phyloP scores from a whole-genome alignment of 441 rosid species.

The Erodium texanum region DNA sequence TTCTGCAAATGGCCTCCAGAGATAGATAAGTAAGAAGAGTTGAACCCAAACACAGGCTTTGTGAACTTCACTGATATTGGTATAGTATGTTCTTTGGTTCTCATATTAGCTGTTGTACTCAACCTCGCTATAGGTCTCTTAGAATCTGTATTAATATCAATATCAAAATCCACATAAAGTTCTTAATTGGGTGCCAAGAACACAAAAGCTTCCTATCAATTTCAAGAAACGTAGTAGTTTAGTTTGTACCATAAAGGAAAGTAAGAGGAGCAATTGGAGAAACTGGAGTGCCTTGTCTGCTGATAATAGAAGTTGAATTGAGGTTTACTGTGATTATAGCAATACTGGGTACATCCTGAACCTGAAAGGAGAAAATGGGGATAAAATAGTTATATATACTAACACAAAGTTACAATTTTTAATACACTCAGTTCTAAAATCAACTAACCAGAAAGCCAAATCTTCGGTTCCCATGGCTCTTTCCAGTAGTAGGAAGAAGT shows the following conservation, averaged over 20 bases:
- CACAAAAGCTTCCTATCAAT: not conserved
- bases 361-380: slow-evolving; percentile 30
- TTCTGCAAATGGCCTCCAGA: slow-evolving; percentile 75
- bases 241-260: slow-evolving; percentile 84
- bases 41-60: slow-evolving; percentile 87
- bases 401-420: not conserved
- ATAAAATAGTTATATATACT: slow-evolving; percentile 3
- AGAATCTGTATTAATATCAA: slow-evolving; percentile 45
- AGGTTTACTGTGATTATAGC: slow-evolving; percentile 52
- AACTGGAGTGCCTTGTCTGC: slow-evolving; percentile 62
- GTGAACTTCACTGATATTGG: slow-evolving; percentile 54
- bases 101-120: slow-evolving; percentile 54
- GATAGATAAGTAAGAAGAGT: slow-evolving; percentile 57
- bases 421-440: not conserved
- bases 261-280: slow-evolving; percentile 68
- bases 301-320: slow-evolving; percentile 39
- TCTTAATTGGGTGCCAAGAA: not conserved
- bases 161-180: slow-evolving; percentile 4
- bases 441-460: slow-evolving; percentile 68
- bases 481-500: slow-evolving; percentile 50
- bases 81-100: slow-evolving; percentile 56
- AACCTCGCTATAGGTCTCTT: slow-evolving; percentile 63
- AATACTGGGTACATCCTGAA: slow-evolving; percentile 32
- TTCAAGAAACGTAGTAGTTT: slow-evolving; percentile 4
- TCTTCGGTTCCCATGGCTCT: slow-evolving; percentile 53